Evolutionary conservation across 352 stramenopile genomes (phyloP).

Genomic region (Pythium brassicae): DNA sequence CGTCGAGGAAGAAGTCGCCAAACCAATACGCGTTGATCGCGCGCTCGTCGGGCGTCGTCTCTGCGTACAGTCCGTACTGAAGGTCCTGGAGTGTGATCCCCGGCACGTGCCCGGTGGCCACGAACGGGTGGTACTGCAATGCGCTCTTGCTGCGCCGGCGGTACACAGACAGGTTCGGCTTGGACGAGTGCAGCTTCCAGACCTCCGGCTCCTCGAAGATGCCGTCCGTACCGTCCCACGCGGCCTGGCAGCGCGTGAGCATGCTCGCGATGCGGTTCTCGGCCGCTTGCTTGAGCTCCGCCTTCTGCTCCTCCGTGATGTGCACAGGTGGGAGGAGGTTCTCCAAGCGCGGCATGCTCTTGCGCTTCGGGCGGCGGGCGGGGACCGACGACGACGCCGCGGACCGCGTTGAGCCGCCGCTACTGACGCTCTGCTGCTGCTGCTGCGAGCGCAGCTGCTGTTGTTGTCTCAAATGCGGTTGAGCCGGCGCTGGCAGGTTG

Average conservation of each 20-base stretch:
- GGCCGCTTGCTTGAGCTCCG: slow-evolving; percentile 11
- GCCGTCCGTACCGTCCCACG: slow-evolving; percentile 53
- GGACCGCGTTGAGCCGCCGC: neutral
- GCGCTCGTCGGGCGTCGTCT: slow-evolving; percentile 67
- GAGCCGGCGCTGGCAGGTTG: slow-evolving; percentile 9
- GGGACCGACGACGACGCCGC: neutral
- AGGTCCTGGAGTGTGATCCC: slow-evolving; percentile 58
- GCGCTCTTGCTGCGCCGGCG: slow-evolving; percentile 11
- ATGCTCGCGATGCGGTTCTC: slow-evolving; percentile 38
- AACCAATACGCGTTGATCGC: slow-evolving; percentile 52
- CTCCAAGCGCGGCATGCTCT: slow-evolving; percentile 3
- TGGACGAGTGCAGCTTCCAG: slow-evolving; percentile 61
- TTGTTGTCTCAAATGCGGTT: too few relatives aligned
- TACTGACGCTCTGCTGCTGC: neutral
- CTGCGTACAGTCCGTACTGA: slow-evolving; percentile 64
- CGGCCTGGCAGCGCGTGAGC: slow-evolving; percentile 32
- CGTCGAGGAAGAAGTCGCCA: slow-evolving; percentile 64
- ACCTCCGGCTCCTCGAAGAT: slow-evolving; percentile 57
- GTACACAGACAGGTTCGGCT: slow-evolving; percentile 50
- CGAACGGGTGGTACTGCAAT: slow-evolving; percentile 33
- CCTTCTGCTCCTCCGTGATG: slow-evolving; percentile 7
- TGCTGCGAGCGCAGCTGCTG: slow-evolving; percentile 2
- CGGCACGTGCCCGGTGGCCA: slow-evolving; percentile 49
- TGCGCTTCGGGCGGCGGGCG: neutral
- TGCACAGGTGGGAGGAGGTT: slow-evolving; percentile 9